Evolutionary conservation across 2,329 filamentous ascomycete species (phyloP).

Genomic region (Penicillium sp.): DNA sequence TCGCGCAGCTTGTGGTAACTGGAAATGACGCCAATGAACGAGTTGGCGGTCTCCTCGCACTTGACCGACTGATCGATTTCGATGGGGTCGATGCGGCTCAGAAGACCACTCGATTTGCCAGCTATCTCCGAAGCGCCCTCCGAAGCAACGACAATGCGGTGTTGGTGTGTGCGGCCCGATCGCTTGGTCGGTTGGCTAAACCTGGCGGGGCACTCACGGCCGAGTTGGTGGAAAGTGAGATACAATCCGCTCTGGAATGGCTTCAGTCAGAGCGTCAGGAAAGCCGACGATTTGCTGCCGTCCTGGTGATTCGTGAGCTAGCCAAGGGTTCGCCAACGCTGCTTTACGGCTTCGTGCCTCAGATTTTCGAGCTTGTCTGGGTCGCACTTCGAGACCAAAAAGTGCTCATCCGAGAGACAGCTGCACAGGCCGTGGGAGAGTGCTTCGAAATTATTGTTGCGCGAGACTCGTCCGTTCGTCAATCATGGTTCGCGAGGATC

Average conservation of each 20-base stretch:
- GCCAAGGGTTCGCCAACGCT: constrained; percentile 91
- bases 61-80: constrained; percentile 93
- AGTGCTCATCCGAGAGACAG: constrained; percentile 87
- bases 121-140: constrained; percentile 83
- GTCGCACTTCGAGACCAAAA: constrained; percentile 86
- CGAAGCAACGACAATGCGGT: constrained; percentile 88
- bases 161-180: constrained; percentile 86
- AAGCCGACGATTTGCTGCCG: constrained; percentile 88
- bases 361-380: constrained; percentile 96
- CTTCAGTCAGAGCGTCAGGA: constrained; percentile 93
- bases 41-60: constrained; percentile 85
- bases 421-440: constrained; percentile 88
- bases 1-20: constrained; percentile 75
- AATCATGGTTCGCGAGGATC: constrained; percentile 86
- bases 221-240: constrained; percentile 93
- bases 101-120: constrained; percentile 93
- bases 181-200: constrained; percentile 84
- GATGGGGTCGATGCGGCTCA: constrained; percentile 90
- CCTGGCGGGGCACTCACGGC: constrained; percentile 93
- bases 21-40: constrained; percentile 85
- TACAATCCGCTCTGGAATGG: constrained; percentile 95
- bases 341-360: constrained; percentile 92
- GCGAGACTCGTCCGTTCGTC: constrained; percentile 83
- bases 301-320: constrained; percentile 85
- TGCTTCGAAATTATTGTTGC: constrained; percentile 96